Evolutionary conservation across 2,329 filamentous ascomycete genomes (phyloP).

Genomic region (Cercospora sesami): DNA sequence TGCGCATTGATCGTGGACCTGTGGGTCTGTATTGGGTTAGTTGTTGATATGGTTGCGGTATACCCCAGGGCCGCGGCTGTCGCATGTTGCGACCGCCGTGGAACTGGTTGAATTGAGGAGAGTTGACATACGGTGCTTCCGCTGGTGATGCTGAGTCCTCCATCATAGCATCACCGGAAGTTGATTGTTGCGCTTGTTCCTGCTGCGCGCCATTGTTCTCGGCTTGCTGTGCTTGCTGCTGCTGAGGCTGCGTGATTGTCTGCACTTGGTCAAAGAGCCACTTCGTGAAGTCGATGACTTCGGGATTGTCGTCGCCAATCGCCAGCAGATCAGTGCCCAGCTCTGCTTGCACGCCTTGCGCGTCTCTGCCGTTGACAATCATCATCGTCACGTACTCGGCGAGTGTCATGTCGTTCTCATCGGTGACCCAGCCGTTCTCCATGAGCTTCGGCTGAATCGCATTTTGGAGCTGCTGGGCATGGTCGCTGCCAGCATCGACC

Average conservation of each 20-base stretch:
- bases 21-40: conserved; percentile 66
- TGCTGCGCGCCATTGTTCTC: conserved; percentile 1
- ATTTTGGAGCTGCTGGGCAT: conserved; percentile 78
- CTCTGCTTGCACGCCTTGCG: conserved; percentile 84
- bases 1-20: conserved; percentile 92
- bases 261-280: conserved; percentile 94
- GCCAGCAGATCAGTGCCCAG: conserved; percentile 83
- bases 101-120: conserved; percentile 8
- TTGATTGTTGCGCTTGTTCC: conserved; percentile 8
- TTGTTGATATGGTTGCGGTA: conserved; percentile 12
- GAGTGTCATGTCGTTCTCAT: conserved; percentile 76
- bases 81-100: not conserved
- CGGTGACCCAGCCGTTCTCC: conserved; percentile 87
- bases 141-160: conserved; percentile 50
- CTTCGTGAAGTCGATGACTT: conserved; percentile 76
- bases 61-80: not conserved
- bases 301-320: conserved; percentile 77
- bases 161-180: conserved; percentile 67
- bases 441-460: conserved; percentile 87
- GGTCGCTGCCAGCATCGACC: conserved; percentile 70
- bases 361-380: conserved; percentile 91
- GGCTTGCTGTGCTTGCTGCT: conserved; percentile 25
- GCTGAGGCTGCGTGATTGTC: conserved; percentile 54
- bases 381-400: conserved; percentile 97
- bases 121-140: conserved; percentile 47